Base-by-base conservation (phyloP, 305 asterid species). In the Striga hermonthica region DNA sequence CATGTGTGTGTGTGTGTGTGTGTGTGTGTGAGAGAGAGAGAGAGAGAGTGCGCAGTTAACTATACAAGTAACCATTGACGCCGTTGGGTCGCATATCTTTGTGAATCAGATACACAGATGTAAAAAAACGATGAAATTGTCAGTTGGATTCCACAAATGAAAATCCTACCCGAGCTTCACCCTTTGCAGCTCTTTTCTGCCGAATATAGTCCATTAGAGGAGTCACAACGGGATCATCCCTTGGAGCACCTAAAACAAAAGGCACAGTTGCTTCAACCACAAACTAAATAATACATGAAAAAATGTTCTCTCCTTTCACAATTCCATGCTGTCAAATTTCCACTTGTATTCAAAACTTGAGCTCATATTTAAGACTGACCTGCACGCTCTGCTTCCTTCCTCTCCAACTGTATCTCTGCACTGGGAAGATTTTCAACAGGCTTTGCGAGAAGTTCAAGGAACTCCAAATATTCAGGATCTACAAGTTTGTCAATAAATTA, bases 381-480 rank as follows among this genome's bases (percentile, higher is more conserved):
- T 63, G 89, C 91, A 66, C 93, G 91, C 69, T 88, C 96, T 53
- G 96, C 96, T 81, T 91, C 97, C 84, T 72, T 88, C 65, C 96
- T 81, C 78, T 91, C 97, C 86, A 91, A 79, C 66, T 91, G 97
- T 75, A 91, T 84, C 83, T 91, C 97, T 72, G 97, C 97, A 78
- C 97, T 91, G 4, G 97, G 97, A 70, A 91, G 97, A 84, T 84
- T 82, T 90, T 88, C 97, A 37, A 86, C 81, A 6, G 97, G 97
- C 82, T 86, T 91, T 49, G 91, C 79, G 62, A 91, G 72, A 80
- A 79, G 74, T 79, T 91, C 95, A 84, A 91, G 93, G 84, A 91
- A 91, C 93, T 91, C 95, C 88, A 83, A 66, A 81, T 88, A 88
- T 77, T 91, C 95, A 74, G 95, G 90, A 88, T 91, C 97, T 91